Evolutionary conservation across 257 asterid species (phyloP).

Genomic region (Solanum phureja): DNA sequence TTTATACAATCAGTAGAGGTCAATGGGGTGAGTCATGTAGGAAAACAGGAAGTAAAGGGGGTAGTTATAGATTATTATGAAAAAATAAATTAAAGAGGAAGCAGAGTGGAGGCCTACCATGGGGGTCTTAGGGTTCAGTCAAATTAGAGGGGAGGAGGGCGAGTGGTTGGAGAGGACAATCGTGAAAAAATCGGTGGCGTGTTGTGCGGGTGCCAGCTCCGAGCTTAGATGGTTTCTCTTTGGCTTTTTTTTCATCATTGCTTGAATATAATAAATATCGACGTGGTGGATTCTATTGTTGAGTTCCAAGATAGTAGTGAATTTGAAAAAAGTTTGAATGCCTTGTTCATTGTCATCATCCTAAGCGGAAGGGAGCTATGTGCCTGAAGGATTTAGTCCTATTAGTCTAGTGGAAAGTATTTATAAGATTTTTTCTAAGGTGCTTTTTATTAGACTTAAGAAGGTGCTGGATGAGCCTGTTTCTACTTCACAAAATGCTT

Average conservation of each 20-base stretch:
- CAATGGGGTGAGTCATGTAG: neutral
- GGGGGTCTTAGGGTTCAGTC: neutral
- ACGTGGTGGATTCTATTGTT: neutral
- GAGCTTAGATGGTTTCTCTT: neutral
- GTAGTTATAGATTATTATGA: neutral
- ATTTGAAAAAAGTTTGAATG: neutral
- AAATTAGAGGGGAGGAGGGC: neutral
- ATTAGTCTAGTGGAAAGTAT: neutral
- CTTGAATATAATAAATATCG: neutral
- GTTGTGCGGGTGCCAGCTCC: neutral
- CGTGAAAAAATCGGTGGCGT: neutral
- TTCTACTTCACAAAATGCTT: neutral
- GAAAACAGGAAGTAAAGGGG: neutral
- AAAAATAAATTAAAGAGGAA: neutral
- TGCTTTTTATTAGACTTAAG: neutral
- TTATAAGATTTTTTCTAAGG: neutral
- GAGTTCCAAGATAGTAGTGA: neutral
- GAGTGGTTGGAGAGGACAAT: neutral
- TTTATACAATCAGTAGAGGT: neutral
- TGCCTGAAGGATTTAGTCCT: neutral
- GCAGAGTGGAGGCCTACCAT: neutral
- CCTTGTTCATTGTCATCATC: neutral
- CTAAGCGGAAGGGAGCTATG: neutral
- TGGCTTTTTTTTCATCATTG: neutral
- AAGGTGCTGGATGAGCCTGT: neutral